These are phyloP conservation scores for Claviceps quebecensis DNA, from an alignment of 2,329 filamentous ascomycete genomes.

Conservation along the genomic window DNA sequence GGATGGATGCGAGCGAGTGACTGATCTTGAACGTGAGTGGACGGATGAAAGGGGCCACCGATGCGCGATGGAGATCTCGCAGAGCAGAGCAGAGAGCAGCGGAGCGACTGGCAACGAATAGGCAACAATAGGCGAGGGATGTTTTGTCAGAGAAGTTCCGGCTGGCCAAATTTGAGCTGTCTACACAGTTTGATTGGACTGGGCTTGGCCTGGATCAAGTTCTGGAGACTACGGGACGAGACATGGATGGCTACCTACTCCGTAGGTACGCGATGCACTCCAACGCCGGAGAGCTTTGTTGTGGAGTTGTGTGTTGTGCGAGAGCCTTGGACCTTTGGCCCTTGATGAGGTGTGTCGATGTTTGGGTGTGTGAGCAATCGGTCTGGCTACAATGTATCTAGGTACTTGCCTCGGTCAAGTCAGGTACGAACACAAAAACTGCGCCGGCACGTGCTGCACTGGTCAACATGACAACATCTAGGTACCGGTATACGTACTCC, in stretches of 20 bases:
- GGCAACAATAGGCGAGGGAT: background rate
- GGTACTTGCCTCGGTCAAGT: background rate
- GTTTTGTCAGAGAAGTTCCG: background rate
- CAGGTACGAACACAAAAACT: background rate
- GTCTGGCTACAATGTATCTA: background rate
- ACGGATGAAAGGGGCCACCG: constrained; percentile 1
- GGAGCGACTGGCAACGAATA: background rate
- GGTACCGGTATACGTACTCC: too few relatives aligned
- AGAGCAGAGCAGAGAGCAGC: background rate
- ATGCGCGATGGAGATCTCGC: background rate
- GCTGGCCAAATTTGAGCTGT: background rate
- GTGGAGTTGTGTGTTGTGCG: too few relatives aligned
- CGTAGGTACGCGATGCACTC: background rate
- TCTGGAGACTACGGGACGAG: background rate
- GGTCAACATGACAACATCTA: background rate
- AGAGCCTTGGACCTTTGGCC: too few relatives aligned
- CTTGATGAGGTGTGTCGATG: too few relatives aligned
- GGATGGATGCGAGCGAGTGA: background rate
- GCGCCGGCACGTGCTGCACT: background rate
- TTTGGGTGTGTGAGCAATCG: background rate
- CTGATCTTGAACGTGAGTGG: constrained; percentile 1
- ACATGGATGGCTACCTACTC: background rate
- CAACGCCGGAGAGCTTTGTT: background rate
- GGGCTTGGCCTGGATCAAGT: background rate
- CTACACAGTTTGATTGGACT: background rate